Evolutionary conservation across 176 grass and related monocot genomes (phyloP), one percentile per base, ranked within the genome.

Genomic region (Musa troglodytarum): DNA sequence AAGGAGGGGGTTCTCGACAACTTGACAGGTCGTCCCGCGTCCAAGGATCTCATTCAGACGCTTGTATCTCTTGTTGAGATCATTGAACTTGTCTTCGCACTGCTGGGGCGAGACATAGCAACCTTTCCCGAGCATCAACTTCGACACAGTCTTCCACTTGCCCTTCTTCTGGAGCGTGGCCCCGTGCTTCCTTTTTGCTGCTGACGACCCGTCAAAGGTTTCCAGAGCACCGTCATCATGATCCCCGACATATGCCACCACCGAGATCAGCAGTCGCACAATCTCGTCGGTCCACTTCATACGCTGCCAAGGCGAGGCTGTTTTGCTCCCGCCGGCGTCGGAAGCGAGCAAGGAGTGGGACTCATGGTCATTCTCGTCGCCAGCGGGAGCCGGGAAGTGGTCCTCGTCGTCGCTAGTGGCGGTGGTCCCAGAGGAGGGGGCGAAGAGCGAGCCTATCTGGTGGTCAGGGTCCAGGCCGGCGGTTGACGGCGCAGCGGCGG

Each of bases 211-310:
- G 10, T 70, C 68, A 50, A 70, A 50, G 12, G 52, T 22, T 11
- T 74, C 72, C 22, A 21, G 53, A 28, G 76, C 58, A 43, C 84
- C 78, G 21, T 71, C 72, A 55, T 53, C 75, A 82, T 99, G 90
- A 54, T 99, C 96, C 64, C 91, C 91, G 0, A 86, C 86, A 57
- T 99, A 89, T 19, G 90, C 89, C 76, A 91, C 91, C 57, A 91
- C 86, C 54, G 96, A 94, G 78, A 99, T 99, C 75, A 99, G 83
- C 64, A 99, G 83, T 61, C 86, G 88, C 74, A 99, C 88, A 85
- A 99, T 91, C 49, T 82, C 84, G 82, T 89, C 88, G 71, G 96
- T 99, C 96, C 96, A 99, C 82, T 99, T 99, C 96, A 99, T 99
- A 14, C 96, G 84, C 55, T 99, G 96, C 96, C 96, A 99, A 2